phyloP scores from a whole-genome alignment of 805 yeast genomes.

The Candida tibetensis region DNA sequence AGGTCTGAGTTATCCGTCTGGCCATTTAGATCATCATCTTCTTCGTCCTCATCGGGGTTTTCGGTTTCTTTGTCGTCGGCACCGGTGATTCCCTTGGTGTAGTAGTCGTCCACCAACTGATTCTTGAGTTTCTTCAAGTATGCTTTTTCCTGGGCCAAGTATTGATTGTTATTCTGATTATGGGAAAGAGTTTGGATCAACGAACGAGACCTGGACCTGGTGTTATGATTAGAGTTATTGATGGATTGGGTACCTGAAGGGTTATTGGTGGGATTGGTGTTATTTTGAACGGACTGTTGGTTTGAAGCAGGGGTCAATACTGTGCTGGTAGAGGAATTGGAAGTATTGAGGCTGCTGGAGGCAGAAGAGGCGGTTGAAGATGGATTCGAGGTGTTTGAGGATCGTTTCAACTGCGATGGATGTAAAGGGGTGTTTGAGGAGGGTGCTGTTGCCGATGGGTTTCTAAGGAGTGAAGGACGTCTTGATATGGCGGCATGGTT shows the following conservation, averaged over 20 bases:
- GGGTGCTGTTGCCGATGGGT: slow-evolving; percentile 1
- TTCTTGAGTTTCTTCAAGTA: slow-evolving; percentile 62
- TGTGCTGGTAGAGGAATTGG: slow-evolving; percentile 2
- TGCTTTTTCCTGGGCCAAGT: slow-evolving; percentile 62
- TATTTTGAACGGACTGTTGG: too few relatives aligned
- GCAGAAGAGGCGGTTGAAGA: neutral
- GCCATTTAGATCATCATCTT: slow-evolving; percentile 30
- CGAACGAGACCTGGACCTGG: slow-evolving; percentile 17
- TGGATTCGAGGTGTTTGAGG: neutral
- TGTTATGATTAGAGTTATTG: neutral
- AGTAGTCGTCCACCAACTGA: slow-evolving; percentile 65
- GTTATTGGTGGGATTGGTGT: neutral
- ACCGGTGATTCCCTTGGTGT: slow-evolving; percentile 61
- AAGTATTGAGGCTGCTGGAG: neutral
- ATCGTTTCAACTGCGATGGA: neutral
- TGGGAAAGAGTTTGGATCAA: slow-evolving; percentile 16
- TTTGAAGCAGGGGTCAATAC: neutral
- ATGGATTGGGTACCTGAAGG: neutral
- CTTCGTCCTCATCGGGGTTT: slow-evolving; percentile 21
- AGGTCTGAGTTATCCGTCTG: slow-evolving; percentile 34
- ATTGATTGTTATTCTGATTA: slow-evolving; percentile 31
- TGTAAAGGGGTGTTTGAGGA: neutral
- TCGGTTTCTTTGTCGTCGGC: slow-evolving; percentile 30
- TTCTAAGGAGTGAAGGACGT: slow-evolving; percentile 6
- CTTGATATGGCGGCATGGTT: neutral